phyloP scores from a whole-genome alignment of 441 rosid genomes.

The Eutrema salsugineum region DNA sequence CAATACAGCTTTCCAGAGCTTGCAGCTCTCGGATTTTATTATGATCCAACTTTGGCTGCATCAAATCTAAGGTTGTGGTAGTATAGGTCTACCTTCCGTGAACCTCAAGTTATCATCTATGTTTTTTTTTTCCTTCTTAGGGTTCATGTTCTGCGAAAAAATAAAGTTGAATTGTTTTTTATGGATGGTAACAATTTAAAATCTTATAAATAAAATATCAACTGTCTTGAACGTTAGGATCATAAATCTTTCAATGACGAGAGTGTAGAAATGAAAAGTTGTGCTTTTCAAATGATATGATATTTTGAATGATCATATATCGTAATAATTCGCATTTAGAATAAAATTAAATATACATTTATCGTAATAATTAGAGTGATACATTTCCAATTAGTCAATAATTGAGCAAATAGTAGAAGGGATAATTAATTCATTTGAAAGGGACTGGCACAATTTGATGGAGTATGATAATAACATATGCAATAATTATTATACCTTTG shows the following conservation, averaged over 20 bases:
- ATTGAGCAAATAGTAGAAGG: background rate
- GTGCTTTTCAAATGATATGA: background rate
- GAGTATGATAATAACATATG: background rate
- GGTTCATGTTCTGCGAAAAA: background rate
- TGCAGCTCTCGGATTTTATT: constrained; percentile 19
- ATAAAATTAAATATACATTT: background rate
- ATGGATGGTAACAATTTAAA: background rate
- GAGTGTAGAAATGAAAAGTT: background rate
- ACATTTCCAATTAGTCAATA: background rate
- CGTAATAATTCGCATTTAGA: too few relatives aligned
- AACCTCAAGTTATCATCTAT: background rate
- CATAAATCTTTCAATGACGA: background rate
- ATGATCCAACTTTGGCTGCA: constrained; percentile 14
- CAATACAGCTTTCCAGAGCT: constrained; percentile 31
- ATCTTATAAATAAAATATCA: background rate
- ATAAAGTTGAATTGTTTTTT: background rate
- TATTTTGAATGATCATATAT: background rate
- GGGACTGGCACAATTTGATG: background rate
- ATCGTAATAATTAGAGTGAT: background rate
- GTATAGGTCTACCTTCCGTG: background rate
- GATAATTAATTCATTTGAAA: background rate
- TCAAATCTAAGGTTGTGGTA: constrained; percentile 10
- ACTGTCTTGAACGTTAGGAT: background rate
- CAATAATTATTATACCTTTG: background rate
- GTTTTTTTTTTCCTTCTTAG: background rate